phyloP scores from a whole-genome alignment of 2,329 filamentous ascomycete genomes.

The Hysterium pulicare region DNA sequence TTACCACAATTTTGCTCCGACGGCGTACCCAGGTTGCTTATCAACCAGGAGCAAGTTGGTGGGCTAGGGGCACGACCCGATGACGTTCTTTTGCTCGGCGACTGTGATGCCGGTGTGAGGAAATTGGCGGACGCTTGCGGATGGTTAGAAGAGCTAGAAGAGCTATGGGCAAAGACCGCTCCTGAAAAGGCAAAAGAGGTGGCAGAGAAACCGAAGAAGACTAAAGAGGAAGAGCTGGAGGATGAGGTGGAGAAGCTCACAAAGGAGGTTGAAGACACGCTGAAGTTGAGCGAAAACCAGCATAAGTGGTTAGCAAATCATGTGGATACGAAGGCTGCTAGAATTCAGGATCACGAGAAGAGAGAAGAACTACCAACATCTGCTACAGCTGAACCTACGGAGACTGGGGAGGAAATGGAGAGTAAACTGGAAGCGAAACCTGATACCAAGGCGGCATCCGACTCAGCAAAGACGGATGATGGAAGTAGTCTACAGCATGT shows the following conservation, averaged over 20 bases:
- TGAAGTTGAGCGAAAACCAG: constrained; percentile 34
- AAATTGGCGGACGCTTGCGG: constrained; percentile 75
- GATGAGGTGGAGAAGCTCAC: constrained; percentile 59
- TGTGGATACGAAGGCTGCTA: constrained; percentile 24
- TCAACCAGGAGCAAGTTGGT: constrained; percentile 84
- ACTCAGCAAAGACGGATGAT: neutral
- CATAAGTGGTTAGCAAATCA: constrained; percentile 34
- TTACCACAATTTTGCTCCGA: constrained; percentile 64
- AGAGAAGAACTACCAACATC: neutral
- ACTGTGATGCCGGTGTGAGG: constrained; percentile 79
- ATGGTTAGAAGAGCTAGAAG: constrained; percentile 81
- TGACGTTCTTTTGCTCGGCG: constrained; percentile 78
- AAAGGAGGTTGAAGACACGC: constrained; percentile 54
- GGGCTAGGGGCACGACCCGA: constrained; percentile 72
- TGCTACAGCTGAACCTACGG: neutral
- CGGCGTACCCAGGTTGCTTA: constrained; percentile 70
- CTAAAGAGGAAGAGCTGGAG: constrained; percentile 54
- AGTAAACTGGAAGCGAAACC: neutral
- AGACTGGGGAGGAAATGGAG: neutral
- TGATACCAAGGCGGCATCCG: constrained; percentile 6
- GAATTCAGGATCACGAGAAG: too few species aligned
- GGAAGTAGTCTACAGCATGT: constrained; percentile 23
- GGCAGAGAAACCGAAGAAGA: constrained; percentile 41
- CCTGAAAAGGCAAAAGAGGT: constrained; percentile 54
- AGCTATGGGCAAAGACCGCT: constrained; percentile 66